phyloP scores from a whole-genome alignment of 345 rosid species.

The Eucalyptus melliodora region DNA sequence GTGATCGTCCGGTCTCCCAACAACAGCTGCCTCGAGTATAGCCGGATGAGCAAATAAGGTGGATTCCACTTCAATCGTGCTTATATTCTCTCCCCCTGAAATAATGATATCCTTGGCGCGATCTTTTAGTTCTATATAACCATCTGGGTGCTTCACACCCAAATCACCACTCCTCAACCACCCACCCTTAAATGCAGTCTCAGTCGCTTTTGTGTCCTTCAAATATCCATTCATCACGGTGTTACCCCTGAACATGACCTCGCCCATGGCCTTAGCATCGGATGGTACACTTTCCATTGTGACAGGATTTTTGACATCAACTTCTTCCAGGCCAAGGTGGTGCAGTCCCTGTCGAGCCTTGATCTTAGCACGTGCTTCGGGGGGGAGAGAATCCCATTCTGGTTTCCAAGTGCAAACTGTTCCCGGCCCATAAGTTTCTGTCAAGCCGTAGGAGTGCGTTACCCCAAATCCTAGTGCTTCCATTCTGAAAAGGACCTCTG shows the following conservation, averaged over 20 bases:
- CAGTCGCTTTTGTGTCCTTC: conserved; percentile 47
- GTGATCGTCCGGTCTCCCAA: conserved; percentile 50
- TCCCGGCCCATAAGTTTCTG: conserved; percentile 77
- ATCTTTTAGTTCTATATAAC: conserved; percentile 67
- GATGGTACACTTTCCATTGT: conserved; percentile 48
- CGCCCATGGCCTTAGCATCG: conserved; percentile 61
- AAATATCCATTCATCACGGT: conserved; percentile 77
- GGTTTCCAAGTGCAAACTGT: conserved; percentile 63
- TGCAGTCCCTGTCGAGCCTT: conserved; percentile 60
- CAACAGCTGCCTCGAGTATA: conserved; percentile 69
- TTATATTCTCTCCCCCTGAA: conserved; percentile 72
- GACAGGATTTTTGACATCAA: conserved; percentile 43
- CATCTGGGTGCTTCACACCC: conserved; percentile 59
- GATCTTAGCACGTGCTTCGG: conserved; percentile 33
- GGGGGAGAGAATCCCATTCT: conserved; percentile 55
- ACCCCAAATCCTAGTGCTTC: conserved; percentile 54
- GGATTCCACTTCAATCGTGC: conserved; percentile 65
- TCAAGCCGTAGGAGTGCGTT: conserved; percentile 57
- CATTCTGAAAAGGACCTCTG: conserved; percentile 47
- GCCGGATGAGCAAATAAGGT: conserved; percentile 53
- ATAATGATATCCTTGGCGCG: conserved; percentile 66
- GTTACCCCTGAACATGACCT: conserved; percentile 68
- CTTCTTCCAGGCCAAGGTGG: conserved; percentile 51
- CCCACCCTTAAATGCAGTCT: conserved; percentile 52
- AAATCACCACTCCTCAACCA: conserved; percentile 75